Evolutionary conservation across 1,139 yeast genomes (phyloP), one percentile per base, ranked within the genome.

Genomic region (Nakaseomyces delphensis): DNA sequence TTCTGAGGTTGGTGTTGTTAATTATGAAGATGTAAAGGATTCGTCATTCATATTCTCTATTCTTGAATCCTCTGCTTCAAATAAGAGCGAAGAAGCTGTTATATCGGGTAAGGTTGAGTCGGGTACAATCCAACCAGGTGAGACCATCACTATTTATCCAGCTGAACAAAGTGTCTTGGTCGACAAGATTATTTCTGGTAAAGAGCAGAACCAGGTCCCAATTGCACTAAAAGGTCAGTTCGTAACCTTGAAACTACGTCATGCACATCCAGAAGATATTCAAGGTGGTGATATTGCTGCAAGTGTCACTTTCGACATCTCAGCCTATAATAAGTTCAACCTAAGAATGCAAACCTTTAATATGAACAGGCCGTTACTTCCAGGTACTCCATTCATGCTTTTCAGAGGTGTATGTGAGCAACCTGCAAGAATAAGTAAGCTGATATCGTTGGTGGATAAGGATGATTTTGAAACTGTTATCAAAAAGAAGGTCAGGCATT

Each of bases 381-480:
- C 81, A 4, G 97, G 98, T 3, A 74, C 94, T 1, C 84, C 93
- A 39, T 73, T 91, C 52, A 77, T 89, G 35, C 62, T 87, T 42
- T 89, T 89, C 64, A 74, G 94, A 51, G 94, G 94, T 50, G 81
- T 86, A 45, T 72, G 79, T 38, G 83, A 83, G 45, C 76, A 77
- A 32, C 87, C 94, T 3, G 91, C 89, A 3, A 75, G 81, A 53
- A 66, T 89, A 24, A 57, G 71, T 30, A 75, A 74, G 50, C 72
- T 89, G 39, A 53, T 78, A 4, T 70, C 76, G 11, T 61, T 79
- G 14, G 57, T 74, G 3, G 74, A 72, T 46, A 66, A 68, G 36
- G 62, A 68, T 13, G 71, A 71, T 33, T 72, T 73, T 2, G 40
- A 49, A 1, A 60, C 63, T 20, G 57, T 62, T 4, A 40, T 60